Evolutionary conservation across 768 basidiomycete genomes (phyloP).

Genomic region (Trametes punicea): DNA sequence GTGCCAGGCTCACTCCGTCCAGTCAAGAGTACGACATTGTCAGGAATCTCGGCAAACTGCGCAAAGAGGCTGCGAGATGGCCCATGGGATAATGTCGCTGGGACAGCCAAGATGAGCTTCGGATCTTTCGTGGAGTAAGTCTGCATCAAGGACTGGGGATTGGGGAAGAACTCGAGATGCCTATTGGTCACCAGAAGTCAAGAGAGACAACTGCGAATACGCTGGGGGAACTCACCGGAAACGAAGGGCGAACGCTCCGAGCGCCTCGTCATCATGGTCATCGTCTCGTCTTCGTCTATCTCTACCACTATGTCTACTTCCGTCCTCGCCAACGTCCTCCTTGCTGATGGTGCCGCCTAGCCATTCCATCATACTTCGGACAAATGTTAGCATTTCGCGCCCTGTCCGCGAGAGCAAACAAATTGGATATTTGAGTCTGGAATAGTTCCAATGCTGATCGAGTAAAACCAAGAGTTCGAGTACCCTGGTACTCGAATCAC

Average conservation of each 20-base stretch:
- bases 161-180: slow-evolving; percentile 88
- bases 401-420: slow-evolving; percentile 92
- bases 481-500: slow-evolving; percentile 91
- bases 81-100: slow-evolving; percentile 89
- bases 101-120: slow-evolving; percentile 91
- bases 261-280: slow-evolving; percentile 68
- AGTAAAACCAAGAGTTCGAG: slow-evolving; percentile 93
- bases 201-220: background rate
- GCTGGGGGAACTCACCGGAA: slow-evolving; percentile 66
- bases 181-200: slow-evolving; percentile 37
- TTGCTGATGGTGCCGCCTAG: slow-evolving; percentile 93
- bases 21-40: slow-evolving; percentile 87
- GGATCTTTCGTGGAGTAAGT: slow-evolving; percentile 85
- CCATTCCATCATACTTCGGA: slow-evolving; percentile 98
- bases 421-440: slow-evolving; percentile 79
- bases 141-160: slow-evolving; percentile 73
- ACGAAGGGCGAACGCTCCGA: slow-evolving; percentile 81
- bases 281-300: slow-evolving; percentile 38
- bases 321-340: slow-evolving; percentile 85
- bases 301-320: slow-evolving; percentile 35
- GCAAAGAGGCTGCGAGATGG: slow-evolving; percentile 84
- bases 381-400: slow-evolving; percentile 90
- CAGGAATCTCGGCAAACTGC: slow-evolving; percentile 77
- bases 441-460: slow-evolving; percentile 97
- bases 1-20: slow-evolving; percentile 76